Conservation (phyloP, 108 stramenopile genomes). For the Fragilaria crotonensis region DNA sequence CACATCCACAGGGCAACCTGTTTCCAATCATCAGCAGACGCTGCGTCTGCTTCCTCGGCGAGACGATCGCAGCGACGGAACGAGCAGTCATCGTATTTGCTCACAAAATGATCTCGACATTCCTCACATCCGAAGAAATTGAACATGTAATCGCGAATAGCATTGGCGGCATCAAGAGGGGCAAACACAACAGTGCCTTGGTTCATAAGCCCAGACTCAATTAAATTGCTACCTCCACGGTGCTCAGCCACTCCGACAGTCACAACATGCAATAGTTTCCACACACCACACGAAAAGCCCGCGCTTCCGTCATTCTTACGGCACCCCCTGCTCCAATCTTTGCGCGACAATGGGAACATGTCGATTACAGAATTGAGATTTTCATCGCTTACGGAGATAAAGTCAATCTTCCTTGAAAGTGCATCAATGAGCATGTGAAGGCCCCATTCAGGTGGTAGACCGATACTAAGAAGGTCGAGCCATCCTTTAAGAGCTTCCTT, state of each 20-base stretch:
- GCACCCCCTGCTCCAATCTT: constrained; percentile 35
- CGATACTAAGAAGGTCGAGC: constrained; percentile 54
- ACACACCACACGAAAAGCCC: constrained; percentile 76
- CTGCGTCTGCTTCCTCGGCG: constrained; percentile 11
- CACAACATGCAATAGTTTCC: constrained; percentile 73
- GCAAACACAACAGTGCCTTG: constrained; percentile 21
- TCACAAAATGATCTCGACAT: constrained; percentile 62
- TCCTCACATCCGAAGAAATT: constrained; percentile 72
- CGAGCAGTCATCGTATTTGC: constrained; percentile 63
- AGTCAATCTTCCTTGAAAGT: constrained; percentile 26
- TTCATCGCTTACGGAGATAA: constrained; percentile 21
- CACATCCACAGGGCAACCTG: constrained; percentile 75
- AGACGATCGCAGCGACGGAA: constrained; percentile 68
- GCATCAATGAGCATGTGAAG: constrained; percentile 42
- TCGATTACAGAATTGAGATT: constrained; percentile 26
- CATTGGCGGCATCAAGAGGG: constrained; percentile 31
- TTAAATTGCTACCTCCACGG: constrained; percentile 36
- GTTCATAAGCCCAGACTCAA: constrained; percentile 31
- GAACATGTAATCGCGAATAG: constrained; percentile 52
- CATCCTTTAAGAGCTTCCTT: constrained; percentile 40
- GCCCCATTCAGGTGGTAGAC: constrained; percentile 59
- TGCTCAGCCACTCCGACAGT: constrained; percentile 72
- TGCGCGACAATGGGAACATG: constrained; percentile 11
- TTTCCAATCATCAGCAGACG: constrained; percentile 56
- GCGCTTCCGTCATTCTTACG: constrained; percentile 4